Conservation (phyloP, 306 rosid genomes). For the Quercus glauca region DNA sequence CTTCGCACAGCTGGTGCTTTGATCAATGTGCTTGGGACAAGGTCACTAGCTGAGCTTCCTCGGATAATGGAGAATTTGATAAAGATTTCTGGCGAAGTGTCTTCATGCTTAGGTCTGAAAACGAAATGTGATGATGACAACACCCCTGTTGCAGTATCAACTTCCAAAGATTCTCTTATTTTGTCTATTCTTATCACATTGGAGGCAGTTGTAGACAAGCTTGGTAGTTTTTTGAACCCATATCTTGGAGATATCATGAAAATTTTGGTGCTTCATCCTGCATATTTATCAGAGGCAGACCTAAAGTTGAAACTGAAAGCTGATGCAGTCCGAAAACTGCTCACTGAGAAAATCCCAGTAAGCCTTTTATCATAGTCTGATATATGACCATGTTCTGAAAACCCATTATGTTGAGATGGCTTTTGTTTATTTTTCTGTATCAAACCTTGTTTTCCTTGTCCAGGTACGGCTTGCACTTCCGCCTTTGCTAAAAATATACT, state of each 20-base stretch:
- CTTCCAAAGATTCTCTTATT: constrained; percentile 45
- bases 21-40: constrained; percentile 78
- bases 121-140: constrained; percentile 18
- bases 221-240: constrained; percentile 81
- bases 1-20: constrained; percentile 70
- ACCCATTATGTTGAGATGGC: background rate
- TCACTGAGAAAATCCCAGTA: constrained; percentile 78
- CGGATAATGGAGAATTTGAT: constrained; percentile 66
- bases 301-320: constrained; percentile 59
- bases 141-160: constrained; percentile 18
- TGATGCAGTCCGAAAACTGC: constrained; percentile 55
- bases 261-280: constrained; percentile 65
- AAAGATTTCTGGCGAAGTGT: constrained; percentile 40
- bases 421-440: constrained; percentile 10
- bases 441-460: constrained; percentile 4
- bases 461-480: constrained; percentile 85
- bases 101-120: constrained; percentile 35
- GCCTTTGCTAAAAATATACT: constrained; percentile 64
- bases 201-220: constrained; percentile 80
- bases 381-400: background rate
- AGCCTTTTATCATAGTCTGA: constrained; percentile 30
- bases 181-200: constrained; percentile 56
- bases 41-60: constrained; percentile 78
- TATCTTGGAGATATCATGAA: constrained; percentile 65
- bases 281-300: constrained; percentile 51